These are phyloP conservation scores for Trichoderma gracile DNA, from an alignment of 2,329 filamentous ascomycete species.

Conservation along the genomic window DNA sequence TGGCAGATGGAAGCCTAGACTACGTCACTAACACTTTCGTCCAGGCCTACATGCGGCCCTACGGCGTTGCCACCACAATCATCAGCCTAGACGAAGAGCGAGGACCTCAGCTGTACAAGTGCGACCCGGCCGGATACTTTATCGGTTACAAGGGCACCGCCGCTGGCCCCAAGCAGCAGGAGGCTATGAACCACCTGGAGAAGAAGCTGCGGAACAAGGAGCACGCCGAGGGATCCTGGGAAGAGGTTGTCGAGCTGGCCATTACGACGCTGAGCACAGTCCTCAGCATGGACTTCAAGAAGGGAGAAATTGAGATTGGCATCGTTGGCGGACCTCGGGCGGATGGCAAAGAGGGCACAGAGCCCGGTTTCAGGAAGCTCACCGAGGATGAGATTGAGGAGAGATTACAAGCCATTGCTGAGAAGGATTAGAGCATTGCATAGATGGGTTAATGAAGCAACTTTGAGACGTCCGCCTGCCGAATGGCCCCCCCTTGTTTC, in stretches of 20 bases:
- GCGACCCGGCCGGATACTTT: constrained; percentile 96
- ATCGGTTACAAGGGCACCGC: constrained; percentile 98
- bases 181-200: constrained; percentile 96
- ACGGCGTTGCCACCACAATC: constrained; percentile 92
- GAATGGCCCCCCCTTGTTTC: not conserved
- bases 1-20: not conserved
- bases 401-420: constrained; percentile 93
- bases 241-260: constrained; percentile 95
- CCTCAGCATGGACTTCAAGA: constrained; percentile 99
- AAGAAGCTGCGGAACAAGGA: constrained; percentile 99
- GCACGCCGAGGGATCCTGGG: constrained; percentile 85
- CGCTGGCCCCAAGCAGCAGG: constrained; percentile 96
- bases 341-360: constrained; percentile 81
- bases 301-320: constrained; percentile 96
- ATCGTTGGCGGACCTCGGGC: constrained; percentile 85
- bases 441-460: constrained; percentile 29
- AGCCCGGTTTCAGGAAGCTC: constrained; percentile 79
- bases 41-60: constrained; percentile 92
- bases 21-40: constrained; percentile 24
- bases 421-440: constrained; percentile 77
- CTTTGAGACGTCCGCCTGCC: constrained; percentile 11
- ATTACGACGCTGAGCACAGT: constrained; percentile 95
- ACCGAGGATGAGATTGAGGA: constrained; percentile 99
- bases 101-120: constrained; percentile 96
- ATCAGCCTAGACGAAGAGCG: constrained; percentile 91